Evolutionary conservation across 2,329 filamentous ascomycete species (phyloP).

Genomic region (Colletotrichum simmondsii): DNA sequence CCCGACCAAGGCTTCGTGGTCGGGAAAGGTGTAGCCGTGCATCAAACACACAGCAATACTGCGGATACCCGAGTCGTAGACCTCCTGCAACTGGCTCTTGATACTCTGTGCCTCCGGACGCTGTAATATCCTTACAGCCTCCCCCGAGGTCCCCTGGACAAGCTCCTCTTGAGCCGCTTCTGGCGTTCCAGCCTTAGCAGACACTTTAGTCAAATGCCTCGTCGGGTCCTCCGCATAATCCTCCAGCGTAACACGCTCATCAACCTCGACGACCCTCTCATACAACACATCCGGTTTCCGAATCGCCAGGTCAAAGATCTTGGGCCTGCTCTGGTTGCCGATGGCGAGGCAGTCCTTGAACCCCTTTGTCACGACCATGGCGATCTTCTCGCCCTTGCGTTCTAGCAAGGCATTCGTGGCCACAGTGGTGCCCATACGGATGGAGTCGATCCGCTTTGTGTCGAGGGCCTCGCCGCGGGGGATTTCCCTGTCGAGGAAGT

Average conservation of each 20-base stretch:
- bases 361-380: constrained; percentile 86
- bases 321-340: constrained; percentile 89
- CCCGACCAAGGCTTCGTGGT: constrained; percentile 84
- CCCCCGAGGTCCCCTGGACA: constrained; percentile 73
- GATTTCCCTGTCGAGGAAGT: constrained; percentile 79
- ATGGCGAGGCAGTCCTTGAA: constrained; percentile 91
- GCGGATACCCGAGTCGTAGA: constrained; percentile 76
- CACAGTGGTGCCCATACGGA: constrained; percentile 96
- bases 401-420: constrained; percentile 93
- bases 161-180: constrained; percentile 66
- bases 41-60: constrained; percentile 92
- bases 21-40: constrained; percentile 91
- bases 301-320: constrained; percentile 92
- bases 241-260: constrained; percentile 90
- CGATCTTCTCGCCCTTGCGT: constrained; percentile 89
- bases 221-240: constrained; percentile 91
- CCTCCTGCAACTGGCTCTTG: constrained; percentile 64
- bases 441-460: constrained; percentile 86
- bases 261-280: constrained; percentile 85
- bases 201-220: constrained; percentile 65
- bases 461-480: constrained; percentile 84
- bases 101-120: constrained; percentile 62
- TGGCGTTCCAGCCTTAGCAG: constrained; percentile 61
- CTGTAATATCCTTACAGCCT: constrained; percentile 74
- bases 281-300: constrained; percentile 89